Conservation (phyloP, 2,329 filamentous ascomycete species). For the Beauveria medogensis region DNA sequence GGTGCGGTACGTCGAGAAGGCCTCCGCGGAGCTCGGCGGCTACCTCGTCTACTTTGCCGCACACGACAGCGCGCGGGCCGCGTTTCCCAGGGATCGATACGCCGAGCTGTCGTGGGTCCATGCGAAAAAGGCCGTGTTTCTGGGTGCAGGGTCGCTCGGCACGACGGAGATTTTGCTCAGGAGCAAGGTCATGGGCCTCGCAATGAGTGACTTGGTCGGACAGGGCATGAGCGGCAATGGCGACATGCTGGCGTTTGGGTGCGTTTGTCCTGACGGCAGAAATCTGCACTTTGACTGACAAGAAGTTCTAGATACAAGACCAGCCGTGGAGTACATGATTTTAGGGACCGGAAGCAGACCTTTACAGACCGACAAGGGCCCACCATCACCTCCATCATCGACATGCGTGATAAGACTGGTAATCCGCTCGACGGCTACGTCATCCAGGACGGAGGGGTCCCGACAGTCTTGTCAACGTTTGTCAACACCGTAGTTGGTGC, state of each 20-base stretch:
- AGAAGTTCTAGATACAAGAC: slow-evolving; percentile 23
- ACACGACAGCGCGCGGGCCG: slow-evolving; percentile 49
- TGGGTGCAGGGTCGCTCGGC: slow-evolving; percentile 57
- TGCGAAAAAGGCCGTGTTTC: slow-evolving; percentile 55
- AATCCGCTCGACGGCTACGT: slow-evolving; percentile 55
- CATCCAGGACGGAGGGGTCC: slow-evolving; percentile 56
- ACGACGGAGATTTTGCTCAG: slow-evolving; percentile 59
- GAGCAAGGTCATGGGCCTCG: slow-evolving; percentile 49
- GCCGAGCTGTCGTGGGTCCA: slow-evolving; percentile 60
- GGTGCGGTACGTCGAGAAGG: slow-evolving; percentile 53
- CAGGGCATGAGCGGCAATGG: slow-evolving; percentile 58
- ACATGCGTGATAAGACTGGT: slow-evolving; percentile 40
- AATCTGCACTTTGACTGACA: not conserved
- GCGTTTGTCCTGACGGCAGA: slow-evolving; percentile 15
- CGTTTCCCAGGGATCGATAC: slow-evolving; percentile 43
- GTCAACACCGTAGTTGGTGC: slow-evolving; percentile 50
- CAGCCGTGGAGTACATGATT: not conserved
- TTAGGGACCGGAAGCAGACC: slow-evolving; percentile 28
- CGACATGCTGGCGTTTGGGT: slow-evolving; percentile 57
- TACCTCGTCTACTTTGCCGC: slow-evolving; percentile 59
- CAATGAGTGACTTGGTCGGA: slow-evolving; percentile 49
- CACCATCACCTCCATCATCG: slow-evolving; percentile 55
- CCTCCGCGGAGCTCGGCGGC: slow-evolving; percentile 36
- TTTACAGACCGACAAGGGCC: slow-evolving; percentile 42
- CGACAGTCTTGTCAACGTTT: slow-evolving; percentile 45